Base-by-base conservation (phyloP, 2,329 filamentous ascomycete genomes). In the Aaosphaeria arxii region DNA sequence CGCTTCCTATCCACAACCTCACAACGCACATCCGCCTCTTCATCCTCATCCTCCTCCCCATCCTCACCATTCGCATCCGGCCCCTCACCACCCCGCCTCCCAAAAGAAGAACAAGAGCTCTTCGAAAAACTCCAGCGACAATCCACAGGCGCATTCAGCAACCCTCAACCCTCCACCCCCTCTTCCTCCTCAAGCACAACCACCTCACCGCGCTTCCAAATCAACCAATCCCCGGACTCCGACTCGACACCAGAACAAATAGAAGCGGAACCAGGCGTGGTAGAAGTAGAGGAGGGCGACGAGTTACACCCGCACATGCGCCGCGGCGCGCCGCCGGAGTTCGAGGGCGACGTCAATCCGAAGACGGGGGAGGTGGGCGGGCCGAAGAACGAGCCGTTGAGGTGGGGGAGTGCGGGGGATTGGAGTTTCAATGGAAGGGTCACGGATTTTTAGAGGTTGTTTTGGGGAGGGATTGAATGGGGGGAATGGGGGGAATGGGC, bases 351-450 rank as follows among this genome's bases (percentile, higher is more conserved):
- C 46, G 80, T 78, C 47, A 97, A 99, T 70, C 94, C 94, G 3
- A 87, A 86, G 77, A 99, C 94, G 1, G 94, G 94, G 28, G 94
- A 99, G 78, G 84, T 96, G 7, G 94, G 94, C 5, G 94, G 94
- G 1, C 94, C 94, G 5, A 99, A 97, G 84, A 97, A 95, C 66
- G 92, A 99, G 73, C 94, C 94, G 44, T 66, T 97, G 66, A 77
- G 91, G 60, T 96, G 92, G 92, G 91, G 91, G 0, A 76, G 79
- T 13, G 67, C 62, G 0, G 86, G 89, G 1, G 85, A 88, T 67
- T 99, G 91, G 87, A 96, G 90, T 69, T 99, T 89, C 71, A 96
- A 96, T 71, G 94, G 94, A 42, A 78, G 92, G 54, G 91, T 95
- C 46, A 97, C 92, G 28, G 94, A 99, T 72, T 99, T 99, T 47